Base-by-base conservation (phyloP, 306 rosid species). In the Castanospermum australe region DNA sequence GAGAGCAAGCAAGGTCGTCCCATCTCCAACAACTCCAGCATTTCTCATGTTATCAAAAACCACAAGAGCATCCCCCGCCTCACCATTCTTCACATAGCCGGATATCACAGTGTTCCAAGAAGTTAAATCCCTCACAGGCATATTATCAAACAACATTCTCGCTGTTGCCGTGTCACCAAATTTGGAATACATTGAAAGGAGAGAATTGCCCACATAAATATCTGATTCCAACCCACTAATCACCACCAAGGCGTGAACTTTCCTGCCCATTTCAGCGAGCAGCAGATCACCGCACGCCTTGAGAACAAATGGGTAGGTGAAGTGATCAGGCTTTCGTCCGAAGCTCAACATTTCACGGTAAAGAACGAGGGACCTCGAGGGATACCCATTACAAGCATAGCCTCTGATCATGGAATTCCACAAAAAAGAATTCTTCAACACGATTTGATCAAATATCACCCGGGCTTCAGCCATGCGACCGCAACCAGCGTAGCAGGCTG, bases 361-460 rank as follows among this genome's bases (percentile, higher is more conserved):
- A 73, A 87, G 14, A 54, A 65, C 18, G 76, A 87, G 75, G 14
- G 91, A 84, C 10, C 45, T 69, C 1, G 61, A 25, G 28, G 86
- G 51, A 24, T 14, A 28, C 30, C 71, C 86, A 24, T 65, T 67
- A 47, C 76, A 86, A 67, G 85, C 90, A 61, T 86, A 86, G 2
- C 91, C 92, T 39, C 89, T 83, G 18, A 88, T 87, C 90, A 87
- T 81, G 76, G 60, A 80, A 67, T 87, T 88, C 90, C 90, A 90
- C 35, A 85, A 79, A 67, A 90, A 87, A 0, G 82, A 83, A 15
- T 76, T 82, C 82, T 88, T 90, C 8, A 82, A 41, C 4, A 56
- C 13, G 54, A 81, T 65, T 22, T 75, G 66, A 55, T 85, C 72
- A 59, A 90, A 88, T 5, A 90, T 70, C 47, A 82, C 36, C 32